Percentiles rank a stretch among this genome's conserved stretches.
Evolutionary conservation across 2,329 filamentous ascomycete genomes (phyloP).

Genomic region (Zalaria sp.): DNA sequence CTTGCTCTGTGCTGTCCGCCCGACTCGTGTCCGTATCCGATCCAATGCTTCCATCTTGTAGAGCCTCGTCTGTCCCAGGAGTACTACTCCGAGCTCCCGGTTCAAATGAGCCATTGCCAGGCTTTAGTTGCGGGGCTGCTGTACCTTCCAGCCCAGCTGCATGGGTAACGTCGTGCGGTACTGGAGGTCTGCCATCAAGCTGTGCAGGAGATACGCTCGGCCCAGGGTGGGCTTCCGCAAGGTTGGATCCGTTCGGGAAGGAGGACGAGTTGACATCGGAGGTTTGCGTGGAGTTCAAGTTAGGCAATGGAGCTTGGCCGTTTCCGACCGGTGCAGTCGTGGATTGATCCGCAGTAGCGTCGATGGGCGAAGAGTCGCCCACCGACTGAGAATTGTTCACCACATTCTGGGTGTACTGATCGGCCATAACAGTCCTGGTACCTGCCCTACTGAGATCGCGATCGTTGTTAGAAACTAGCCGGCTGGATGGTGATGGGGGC

Average conservation of each 20-base stretch:
- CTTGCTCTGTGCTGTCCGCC: constrained; percentile 35
- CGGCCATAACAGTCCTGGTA: constrained; percentile 55
- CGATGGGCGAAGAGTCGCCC: constrained; percentile 47
- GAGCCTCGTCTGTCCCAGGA: constrained; percentile 37
- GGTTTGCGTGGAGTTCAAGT: neutral
- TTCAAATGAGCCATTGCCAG: too few species aligned
- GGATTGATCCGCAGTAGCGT: constrained; percentile 44
- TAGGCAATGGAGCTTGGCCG: constrained; percentile 22
- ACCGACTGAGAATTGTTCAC: constrained; percentile 57
- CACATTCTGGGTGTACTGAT: constrained; percentile 56
- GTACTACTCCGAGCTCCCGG: too few species aligned
- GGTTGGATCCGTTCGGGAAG: too few species aligned
- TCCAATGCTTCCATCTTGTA: constrained; percentile 35
- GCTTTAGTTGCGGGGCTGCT: too few species aligned
- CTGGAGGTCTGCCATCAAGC: too few species aligned
- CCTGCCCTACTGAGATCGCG: constrained; percentile 18
- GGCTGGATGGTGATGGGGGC: constrained; percentile 5
- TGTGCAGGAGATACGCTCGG: too few species aligned
- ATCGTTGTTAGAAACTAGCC: constrained; percentile 1
- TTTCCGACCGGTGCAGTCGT: constrained; percentile 41
- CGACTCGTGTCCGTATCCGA: constrained; percentile 65
- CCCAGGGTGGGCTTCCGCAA: too few species aligned
- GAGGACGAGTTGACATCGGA: neutral
- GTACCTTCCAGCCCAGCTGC: too few species aligned
- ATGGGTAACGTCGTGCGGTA: too few species aligned